These are phyloP conservation scores for Picea glauca DNA, from an alignment of 75 land plant genomes.

Conservation along the genomic window DNA sequence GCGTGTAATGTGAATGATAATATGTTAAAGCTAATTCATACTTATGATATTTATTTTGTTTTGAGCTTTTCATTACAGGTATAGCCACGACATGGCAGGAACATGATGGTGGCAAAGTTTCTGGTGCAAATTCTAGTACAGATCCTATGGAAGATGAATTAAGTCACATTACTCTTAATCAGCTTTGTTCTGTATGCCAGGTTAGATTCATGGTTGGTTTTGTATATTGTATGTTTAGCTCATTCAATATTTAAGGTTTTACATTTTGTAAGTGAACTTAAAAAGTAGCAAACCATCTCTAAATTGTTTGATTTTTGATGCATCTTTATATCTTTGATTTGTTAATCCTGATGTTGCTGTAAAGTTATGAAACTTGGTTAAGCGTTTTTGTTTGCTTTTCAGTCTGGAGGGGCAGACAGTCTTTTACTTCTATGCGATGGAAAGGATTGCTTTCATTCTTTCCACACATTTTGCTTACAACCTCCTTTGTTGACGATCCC, in stretches of 20 bases:
- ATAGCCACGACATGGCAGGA: neutral
- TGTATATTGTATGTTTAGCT: neutral
- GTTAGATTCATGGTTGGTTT: neutral
- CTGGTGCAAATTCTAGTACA: neutral
- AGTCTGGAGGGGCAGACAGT: conserved; percentile 36
- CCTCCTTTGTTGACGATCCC: conserved; percentile 30
- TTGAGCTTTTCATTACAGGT: neutral
- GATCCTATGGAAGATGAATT: neutral
- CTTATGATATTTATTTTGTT: neutral
- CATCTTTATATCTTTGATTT: too few relatives aligned
- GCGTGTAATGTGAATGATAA: neutral
- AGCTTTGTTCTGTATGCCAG: conserved; percentile 3
- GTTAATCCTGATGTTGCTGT: neutral
- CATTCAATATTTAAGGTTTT: neutral
- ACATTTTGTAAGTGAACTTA: neutral
- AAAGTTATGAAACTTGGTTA: neutral
- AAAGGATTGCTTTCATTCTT: conserved; percentile 17
- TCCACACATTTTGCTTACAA: conserved; percentile 29
- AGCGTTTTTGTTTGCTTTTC: conserved; percentile 1
- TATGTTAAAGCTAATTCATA: neutral
- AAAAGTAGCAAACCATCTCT: neutral
- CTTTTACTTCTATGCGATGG: conserved; percentile 32
- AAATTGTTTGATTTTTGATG: neutral
- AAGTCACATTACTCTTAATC: neutral
- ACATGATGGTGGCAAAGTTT: neutral